Conservation (phyloP, 305 asterid genomes). For the Solanum hybrid region DNA sequence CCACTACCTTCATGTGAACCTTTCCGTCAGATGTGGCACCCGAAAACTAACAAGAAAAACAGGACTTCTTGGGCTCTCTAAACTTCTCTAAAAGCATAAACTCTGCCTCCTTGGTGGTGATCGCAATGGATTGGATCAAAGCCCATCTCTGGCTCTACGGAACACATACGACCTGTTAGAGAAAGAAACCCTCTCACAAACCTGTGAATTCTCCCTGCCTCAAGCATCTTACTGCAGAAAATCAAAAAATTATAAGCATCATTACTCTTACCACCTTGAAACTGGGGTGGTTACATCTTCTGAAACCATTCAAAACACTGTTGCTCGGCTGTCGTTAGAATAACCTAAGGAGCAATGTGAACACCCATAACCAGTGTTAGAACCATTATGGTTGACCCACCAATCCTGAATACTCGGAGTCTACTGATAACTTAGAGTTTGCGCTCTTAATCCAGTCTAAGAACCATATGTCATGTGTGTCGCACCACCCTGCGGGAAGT, state of each 20-base stretch:
- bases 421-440: background rate
- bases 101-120: background rate
- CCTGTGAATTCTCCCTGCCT: no score
- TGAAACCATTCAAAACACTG: background rate
- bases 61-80: background rate
- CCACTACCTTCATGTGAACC: background rate
- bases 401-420: background rate
- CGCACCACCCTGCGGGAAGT: background rate
- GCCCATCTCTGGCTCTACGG: background rate
- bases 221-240: no score
- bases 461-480: background rate
- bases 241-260: no score
- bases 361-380: background rate
- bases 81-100: background rate
- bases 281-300: background rate
- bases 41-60: background rate
- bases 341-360: background rate
- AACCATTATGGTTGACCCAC: background rate
- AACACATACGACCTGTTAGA: background rate
- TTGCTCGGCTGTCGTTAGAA: background rate
- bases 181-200: background rate
- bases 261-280: background rate
- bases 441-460: background rate
- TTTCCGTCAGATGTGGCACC: background rate
- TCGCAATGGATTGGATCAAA: background rate